phyloP scores from a whole-genome alignment of 2,329 filamentous ascomycete species.

The Alternaria incomplexa region DNA sequence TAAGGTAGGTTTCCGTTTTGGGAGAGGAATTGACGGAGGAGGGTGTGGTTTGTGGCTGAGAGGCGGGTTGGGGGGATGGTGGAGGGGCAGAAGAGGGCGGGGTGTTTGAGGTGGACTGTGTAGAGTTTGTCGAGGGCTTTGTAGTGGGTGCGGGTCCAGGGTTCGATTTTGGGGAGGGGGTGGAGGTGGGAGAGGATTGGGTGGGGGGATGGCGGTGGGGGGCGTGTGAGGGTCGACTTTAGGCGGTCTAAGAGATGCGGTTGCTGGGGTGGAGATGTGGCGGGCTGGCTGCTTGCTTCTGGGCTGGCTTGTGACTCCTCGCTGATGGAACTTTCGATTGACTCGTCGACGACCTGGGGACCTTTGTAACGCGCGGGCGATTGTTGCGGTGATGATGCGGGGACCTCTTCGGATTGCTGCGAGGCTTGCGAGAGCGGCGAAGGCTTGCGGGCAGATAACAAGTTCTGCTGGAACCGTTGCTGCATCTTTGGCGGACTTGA shows the following conservation, averaged over 20 bases:
- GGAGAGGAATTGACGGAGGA: constrained; percentile 35
- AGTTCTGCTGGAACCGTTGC: constrained; percentile 21
- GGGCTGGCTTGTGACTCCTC: constrained; percentile 10
- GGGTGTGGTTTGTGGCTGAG: constrained; percentile 35
- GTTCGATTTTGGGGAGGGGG: constrained; percentile 43
- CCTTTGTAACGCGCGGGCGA: background rate
- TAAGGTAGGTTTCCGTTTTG: constrained; percentile 26
- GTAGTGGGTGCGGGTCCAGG: constrained; percentile 51
- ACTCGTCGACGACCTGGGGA: constrained; percentile 2
- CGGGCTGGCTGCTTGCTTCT: constrained; percentile 1
- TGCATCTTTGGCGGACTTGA: constrained; percentile 33
- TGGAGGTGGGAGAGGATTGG: constrained; percentile 33
- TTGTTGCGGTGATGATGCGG: background rate
- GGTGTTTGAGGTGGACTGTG: constrained; percentile 39
- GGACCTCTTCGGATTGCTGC: background rate
- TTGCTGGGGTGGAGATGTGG: background rate
- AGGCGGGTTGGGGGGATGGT: constrained; percentile 22
- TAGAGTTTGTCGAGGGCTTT: constrained; percentile 46
- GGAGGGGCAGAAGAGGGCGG: constrained; percentile 39
- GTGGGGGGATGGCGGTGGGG: constrained; percentile 26
- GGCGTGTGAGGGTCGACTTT: background rate
- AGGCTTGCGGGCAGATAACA: constrained; percentile 22
- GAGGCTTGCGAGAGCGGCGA: constrained; percentile 12
- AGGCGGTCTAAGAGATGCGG: constrained; percentile 3
- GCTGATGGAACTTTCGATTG: constrained; percentile 1